phyloP scores from a whole-genome alignment of 2,329 filamentous ascomycete species.

The Claviceps arundinis region DNA sequence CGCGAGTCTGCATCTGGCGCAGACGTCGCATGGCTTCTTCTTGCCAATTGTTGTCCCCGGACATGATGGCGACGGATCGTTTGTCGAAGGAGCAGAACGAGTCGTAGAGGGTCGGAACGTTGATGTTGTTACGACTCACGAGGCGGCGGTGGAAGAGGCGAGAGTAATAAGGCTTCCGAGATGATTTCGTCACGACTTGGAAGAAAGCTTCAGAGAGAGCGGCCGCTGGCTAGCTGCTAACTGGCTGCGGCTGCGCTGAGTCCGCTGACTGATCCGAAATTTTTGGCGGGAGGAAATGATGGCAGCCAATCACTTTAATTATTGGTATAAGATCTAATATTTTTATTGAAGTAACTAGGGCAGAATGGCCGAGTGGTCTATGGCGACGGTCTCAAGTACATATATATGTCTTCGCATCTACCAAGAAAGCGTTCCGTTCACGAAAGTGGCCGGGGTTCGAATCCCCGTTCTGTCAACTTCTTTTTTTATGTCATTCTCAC shows the following conservation, averaged over 20 bases:
- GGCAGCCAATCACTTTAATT: no score
- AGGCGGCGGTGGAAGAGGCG: not conserved
- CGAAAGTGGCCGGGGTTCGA: slow-evolving; percentile 15
- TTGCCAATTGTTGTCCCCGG: slow-evolving; percentile 26
- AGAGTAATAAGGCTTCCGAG: no score
- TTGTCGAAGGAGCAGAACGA: not conserved
- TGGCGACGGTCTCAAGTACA: slow-evolving; percentile 12
- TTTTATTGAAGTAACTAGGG: not conserved
- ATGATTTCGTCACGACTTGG: not conserved
- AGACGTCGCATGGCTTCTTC: slow-evolving; percentile 39
- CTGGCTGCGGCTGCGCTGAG: not conserved
- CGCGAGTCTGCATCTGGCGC: slow-evolving; percentile 32
- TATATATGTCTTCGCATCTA: slow-evolving; percentile 8
- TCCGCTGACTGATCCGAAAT: slow-evolving; percentile 5
- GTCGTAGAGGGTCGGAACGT: not conserved
- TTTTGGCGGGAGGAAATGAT: not conserved
- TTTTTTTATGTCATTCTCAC: slow-evolving; percentile 1
- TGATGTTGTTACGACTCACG: not conserved
- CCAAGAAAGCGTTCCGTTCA: slow-evolving; percentile 12
- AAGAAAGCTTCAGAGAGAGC: not conserved
- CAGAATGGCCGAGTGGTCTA: slow-evolving; percentile 14
- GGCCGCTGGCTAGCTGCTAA: not conserved
- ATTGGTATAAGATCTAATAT: no score
- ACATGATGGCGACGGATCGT: slow-evolving; percentile 13
- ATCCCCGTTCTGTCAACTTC: slow-evolving; percentile 12